Evolutionary conservation across 1,139 yeast genomes (phyloP), one percentile per base, ranked within the genome.

Genomic region (Saccharomyces hybrid): DNA sequence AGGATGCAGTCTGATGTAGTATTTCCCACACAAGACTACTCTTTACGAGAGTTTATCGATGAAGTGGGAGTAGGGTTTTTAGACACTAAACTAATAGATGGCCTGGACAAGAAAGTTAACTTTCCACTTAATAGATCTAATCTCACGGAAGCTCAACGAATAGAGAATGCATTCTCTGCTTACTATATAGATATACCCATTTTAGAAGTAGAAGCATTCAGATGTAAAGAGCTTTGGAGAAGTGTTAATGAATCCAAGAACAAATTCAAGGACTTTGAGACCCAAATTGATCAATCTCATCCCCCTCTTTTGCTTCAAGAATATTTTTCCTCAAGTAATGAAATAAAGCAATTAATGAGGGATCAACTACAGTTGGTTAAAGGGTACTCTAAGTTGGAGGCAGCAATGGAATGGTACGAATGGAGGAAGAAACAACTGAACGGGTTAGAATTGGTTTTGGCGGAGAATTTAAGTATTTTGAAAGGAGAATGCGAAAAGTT

Each of bases 51-150:
- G 3, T 81, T 82, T 54, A 67, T 82, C 59, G 66, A 66, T 6
- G 81, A 78, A 55, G 70, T 80, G 8, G 78, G 78, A 0, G 74
- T 81, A 16, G 75, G 76, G 48, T 82, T 82, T 60, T 81, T 81
- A 59, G 82, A 79, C 57, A 34, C 52, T 19, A 34, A 51, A 7
- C 50, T 46, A 9, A 31, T 55, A 23, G 48, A 55, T 41, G 46
- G 48, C 6, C 31, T 50, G 3, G 47, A 46, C 2, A 46, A 50
- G 34, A 44, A 23, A 29, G 46, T 52, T 13, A 3, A 11, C 14
- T 50, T 54, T 28, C 52, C 53, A 3, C 69, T 78, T 54, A 78
- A 77, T 47, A 71, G 78, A 26, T 58, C 77, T 70, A 62, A 25
- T 26, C 5, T 32, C 28, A 31, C 9, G 13, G 68, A 61, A 50